Percentiles rank a stretch among this genome's conserved stretches.
Evolutionary conservation across 495 filamentous ascomycete species (phyloP).

Genomic region (Trichocladium uniseriatum): DNA sequence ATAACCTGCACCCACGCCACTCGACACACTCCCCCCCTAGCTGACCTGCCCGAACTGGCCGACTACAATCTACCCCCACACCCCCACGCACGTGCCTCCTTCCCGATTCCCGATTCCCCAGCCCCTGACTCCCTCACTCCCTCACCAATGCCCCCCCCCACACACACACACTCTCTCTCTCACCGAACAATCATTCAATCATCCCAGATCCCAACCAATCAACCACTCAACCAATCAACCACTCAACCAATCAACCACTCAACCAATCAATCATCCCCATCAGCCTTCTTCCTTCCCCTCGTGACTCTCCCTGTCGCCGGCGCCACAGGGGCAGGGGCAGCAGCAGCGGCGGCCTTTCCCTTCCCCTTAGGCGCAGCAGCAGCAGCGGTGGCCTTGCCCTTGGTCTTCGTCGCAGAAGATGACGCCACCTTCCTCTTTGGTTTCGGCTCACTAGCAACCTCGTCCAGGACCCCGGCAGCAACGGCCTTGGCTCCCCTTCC

Average conservation of each 20-base stretch:
- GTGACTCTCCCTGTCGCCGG: slow-evolving; percentile 1
- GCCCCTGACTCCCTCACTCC: no score
- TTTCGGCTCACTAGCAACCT: not conserved
- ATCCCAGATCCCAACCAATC: not conserved
- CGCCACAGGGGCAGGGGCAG: not conserved
- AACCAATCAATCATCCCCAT: not conserved
- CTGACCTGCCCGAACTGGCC: no score
- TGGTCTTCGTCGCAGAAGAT: not conserved
- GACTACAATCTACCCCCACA: no score
- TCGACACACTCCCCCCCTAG: no score
- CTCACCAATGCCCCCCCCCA: no score
- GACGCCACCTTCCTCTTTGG: not conserved
- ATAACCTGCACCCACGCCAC: no score
- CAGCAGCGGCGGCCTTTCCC: slow-evolving; percentile 6
- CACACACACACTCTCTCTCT: not conserved
- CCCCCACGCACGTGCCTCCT: no score
- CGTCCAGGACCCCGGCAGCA: not conserved
- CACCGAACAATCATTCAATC: no score
- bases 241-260: not conserved
- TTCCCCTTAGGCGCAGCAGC: not conserved
- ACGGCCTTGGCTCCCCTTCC: not conserved
- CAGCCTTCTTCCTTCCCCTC: slow-evolving; percentile 4
- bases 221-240: not conserved
- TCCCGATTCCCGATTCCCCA: no score
- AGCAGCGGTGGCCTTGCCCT: slow-evolving; percentile 7